Percentiles rank a stretch among this genome's conserved stretches.
Evolutionary conservation across 2,329 filamentous ascomycete species (phyloP).

Genomic region (Aureobasidium pullulans): DNA sequence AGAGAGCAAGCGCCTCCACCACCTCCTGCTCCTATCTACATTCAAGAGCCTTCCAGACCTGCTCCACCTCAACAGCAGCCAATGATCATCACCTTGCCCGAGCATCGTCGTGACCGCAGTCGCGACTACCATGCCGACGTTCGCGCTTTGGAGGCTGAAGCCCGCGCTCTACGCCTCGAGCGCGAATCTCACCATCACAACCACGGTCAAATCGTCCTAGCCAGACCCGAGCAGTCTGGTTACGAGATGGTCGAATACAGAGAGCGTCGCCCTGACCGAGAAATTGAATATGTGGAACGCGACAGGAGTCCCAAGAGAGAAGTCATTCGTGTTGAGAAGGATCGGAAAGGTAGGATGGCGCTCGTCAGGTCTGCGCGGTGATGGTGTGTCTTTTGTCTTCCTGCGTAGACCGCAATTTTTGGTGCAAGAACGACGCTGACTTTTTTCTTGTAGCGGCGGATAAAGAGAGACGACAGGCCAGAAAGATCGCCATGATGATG

Average conservation of each 20-base stretch:
- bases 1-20: slow-evolving; percentile 20
- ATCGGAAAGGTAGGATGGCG: slow-evolving; percentile 93
- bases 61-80: slow-evolving; percentile 14
- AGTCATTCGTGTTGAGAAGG: slow-evolving; percentile 68
- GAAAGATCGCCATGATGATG: slow-evolving; percentile 38
- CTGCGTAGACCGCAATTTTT: neutral
- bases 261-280: slow-evolving; percentile 45
- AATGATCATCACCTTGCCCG: slow-evolving; percentile 39
- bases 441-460: slow-evolving; percentile 20
- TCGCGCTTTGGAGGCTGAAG: slow-evolving; percentile 60
- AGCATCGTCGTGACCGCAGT: slow-evolving; percentile 41
- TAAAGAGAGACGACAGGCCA: slow-evolving; percentile 32
- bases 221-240: slow-evolving; percentile 37
- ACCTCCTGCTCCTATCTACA: slow-evolving; percentile 17
- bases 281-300: slow-evolving; percentile 49
- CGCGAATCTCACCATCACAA: slow-evolving; percentile 40
- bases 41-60: slow-evolving; percentile 22
- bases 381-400: slow-evolving; percentile 24
- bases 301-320: slow-evolving; percentile 41
- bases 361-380: slow-evolving; percentile 69
- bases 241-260: slow-evolving; percentile 39
- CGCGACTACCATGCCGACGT: slow-evolving; percentile 68
- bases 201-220: slow-evolving; percentile 26
- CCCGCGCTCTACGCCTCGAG: slow-evolving; percentile 50
- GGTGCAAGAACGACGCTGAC: neutral